Evolutionary conservation across 768 basidiomycete genomes (phyloP).

Genomic region (Lyophyllum semitale): DNA sequence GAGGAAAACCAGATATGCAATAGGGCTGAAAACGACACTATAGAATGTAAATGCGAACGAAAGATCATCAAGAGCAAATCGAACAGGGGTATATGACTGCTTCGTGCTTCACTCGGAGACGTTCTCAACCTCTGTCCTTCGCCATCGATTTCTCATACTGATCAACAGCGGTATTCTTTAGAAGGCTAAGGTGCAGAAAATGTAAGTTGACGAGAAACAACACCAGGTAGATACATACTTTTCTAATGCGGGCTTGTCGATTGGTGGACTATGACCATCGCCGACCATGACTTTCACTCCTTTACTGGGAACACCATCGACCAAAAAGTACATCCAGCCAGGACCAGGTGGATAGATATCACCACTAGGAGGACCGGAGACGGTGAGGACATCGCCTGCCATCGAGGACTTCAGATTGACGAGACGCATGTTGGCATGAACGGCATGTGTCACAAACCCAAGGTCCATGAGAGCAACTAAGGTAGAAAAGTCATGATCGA

Average conservation of each 20-base stretch:
- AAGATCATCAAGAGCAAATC: background rate
- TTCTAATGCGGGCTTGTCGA: slow-evolving; percentile 53
- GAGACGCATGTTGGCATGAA: slow-evolving; percentile 75
- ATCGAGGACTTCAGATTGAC: slow-evolving; percentile 57
- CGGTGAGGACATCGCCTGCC: slow-evolving; percentile 48
- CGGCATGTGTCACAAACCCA: slow-evolving; percentile 78
- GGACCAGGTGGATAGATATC: slow-evolving; percentile 81
- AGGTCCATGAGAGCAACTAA: slow-evolving; percentile 79
- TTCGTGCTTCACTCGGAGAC: slow-evolving; percentile 5
- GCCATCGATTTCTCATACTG: slow-evolving; percentile 49
- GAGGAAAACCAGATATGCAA: too few relatives aligned
- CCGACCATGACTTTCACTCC: slow-evolving; percentile 71
- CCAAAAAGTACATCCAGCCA: slow-evolving; percentile 72
- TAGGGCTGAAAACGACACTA: background rate
- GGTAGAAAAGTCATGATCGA: background rate
- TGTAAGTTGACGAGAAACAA: background rate
- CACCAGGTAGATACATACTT: slow-evolving; percentile 46
- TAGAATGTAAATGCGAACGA: background rate
- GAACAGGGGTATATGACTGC: background rate
- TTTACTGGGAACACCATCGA: slow-evolving; percentile 63
- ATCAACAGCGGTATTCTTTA: slow-evolving; percentile 48
- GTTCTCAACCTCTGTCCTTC: slow-evolving; percentile 14
- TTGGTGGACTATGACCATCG: slow-evolving; percentile 58
- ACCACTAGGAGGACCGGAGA: slow-evolving; percentile 66
- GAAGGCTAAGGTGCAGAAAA: slow-evolving; percentile 37